Evolutionary conservation across 2,329 filamentous ascomycete species (phyloP).

Genomic region (Fusarium metavorans): DNA sequence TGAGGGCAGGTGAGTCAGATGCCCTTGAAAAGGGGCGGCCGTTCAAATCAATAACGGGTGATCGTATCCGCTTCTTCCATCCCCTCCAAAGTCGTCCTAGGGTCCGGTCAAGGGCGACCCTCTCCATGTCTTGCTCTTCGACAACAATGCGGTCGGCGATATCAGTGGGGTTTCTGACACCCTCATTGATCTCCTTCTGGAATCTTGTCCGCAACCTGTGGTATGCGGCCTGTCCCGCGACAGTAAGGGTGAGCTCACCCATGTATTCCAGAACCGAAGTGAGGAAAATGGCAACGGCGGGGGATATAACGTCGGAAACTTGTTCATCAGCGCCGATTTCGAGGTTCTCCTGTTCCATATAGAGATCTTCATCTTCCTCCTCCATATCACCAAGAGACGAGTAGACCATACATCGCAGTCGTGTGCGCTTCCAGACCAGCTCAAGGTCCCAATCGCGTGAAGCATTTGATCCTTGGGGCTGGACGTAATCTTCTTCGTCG

Average conservation of each 20-base stretch:
- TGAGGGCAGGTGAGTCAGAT: conserved; percentile 53
- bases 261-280: conserved; percentile 95
- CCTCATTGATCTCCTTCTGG: conserved; percentile 69
- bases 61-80: conserved; percentile 89
- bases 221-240: conserved; percentile 87
- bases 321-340: conserved; percentile 68
- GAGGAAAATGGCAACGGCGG: conserved; percentile 93
- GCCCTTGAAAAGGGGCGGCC: conserved; percentile 64
- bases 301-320: conserved; percentile 79
- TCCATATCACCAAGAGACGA: conserved; percentile 96
- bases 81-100: conserved; percentile 92
- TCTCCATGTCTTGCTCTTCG: conserved; percentile 92
- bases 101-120: conserved; percentile 88
- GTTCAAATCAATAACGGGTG: conserved; percentile 60
- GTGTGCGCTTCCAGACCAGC: conserved; percentile 91
- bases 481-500: conserved; percentile 77
- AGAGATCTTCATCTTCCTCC: conserved; percentile 94
- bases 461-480: conserved; percentile 62
- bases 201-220: conserved; percentile 71
- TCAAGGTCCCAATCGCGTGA: conserved; percentile 86
- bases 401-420: conserved; percentile 97
- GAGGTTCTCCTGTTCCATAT: conserved; percentile 83
- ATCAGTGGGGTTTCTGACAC: conserved; percentile 58
- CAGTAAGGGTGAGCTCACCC: conserved; percentile 89
- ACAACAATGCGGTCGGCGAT: conserved; percentile 79